Percentiles rank a stretch among this genome's conserved stretches.
These are phyloP conservation scores for Carex myosuroides DNA, from an alignment of 176 grass and related monocot species.

Conservation along the genomic window DNA sequence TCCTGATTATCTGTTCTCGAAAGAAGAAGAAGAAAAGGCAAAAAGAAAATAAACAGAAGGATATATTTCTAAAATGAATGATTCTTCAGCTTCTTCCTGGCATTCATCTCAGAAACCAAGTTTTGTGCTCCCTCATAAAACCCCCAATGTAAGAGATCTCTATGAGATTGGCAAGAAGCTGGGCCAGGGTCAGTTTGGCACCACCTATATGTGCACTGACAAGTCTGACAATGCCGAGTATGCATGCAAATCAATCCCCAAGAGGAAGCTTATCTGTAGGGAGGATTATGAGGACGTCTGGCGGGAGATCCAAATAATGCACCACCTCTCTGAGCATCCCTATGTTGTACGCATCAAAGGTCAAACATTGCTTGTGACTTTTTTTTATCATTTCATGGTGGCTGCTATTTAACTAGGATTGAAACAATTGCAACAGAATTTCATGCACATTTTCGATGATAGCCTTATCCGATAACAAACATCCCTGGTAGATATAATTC, in stretches of 20 bases:
- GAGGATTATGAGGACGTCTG: constrained; percentile 95
- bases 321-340: constrained; percentile 63
- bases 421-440: not conserved
- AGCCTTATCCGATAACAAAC: not conserved
- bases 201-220: constrained; percentile 80
- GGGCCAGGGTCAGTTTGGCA: constrained; percentile 93
- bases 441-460: not conserved
- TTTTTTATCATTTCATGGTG: not conserved
- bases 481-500: not conserved
- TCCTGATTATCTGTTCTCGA: not conserved
- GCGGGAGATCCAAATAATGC: constrained; percentile 64
- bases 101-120: constrained; percentile 32
- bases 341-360: constrained; percentile 81
- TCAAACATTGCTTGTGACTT: constrained; percentile 14
- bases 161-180: constrained; percentile 97
- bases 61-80: constrained; percentile 5
- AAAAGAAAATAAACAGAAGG: constrained; percentile 4
- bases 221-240: constrained; percentile 61
- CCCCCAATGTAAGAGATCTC: constrained; percentile 69
- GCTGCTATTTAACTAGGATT: not conserved
- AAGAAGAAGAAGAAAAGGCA: not conserved
- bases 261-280: constrained; percentile 89
- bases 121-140: constrained; percentile 83
- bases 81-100: constrained; percentile 15
- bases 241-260: constrained; percentile 96